A percentile compares a stretch with the other conserved stretches of the same genome.
phyloP scores from a whole-genome alignment of 257 asterid genomes.

The Gardenia jasminoides region DNA sequence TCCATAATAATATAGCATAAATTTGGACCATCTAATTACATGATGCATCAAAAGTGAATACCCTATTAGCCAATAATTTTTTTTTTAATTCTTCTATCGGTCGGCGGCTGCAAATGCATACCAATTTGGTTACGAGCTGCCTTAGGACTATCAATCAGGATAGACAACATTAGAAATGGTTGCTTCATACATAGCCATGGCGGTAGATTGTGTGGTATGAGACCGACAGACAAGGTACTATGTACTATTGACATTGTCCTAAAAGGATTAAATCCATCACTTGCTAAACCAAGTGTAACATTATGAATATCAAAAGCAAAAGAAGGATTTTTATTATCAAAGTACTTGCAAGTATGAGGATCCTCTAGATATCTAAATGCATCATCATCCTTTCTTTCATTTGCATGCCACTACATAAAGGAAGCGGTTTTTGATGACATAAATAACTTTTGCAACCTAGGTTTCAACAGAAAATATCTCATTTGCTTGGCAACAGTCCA shows the following conservation, averaged over 20 bases:
- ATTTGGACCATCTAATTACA: background rate
- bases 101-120: constrained; percentile 6
- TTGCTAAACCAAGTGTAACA: background rate
- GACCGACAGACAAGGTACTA: too few relatives aligned
- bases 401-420: background rate
- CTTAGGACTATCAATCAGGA: background rate
- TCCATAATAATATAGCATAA: constrained; percentile 7
- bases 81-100: constrained; percentile 12
- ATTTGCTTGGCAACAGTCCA: background rate
- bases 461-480: background rate
- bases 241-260: background rate
- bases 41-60: background rate
- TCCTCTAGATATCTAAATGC: background rate
- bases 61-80: background rate
- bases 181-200: too few relatives aligned
- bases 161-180: background rate
- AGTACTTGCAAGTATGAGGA: background rate
- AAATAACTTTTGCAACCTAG: background rate
- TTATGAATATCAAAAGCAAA: background rate
- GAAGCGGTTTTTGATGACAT: background rate
- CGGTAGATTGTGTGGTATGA: too few relatives aligned
- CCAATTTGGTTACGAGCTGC: background rate
- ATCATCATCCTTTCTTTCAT: background rate
- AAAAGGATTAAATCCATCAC: constrained; percentile 5
- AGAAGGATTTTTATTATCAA: background rate